These are phyloP conservation scores for Rhodocollybia butyracea DNA, from an alignment of 768 basidiomycete genomes.

Conservation along the genomic window DNA sequence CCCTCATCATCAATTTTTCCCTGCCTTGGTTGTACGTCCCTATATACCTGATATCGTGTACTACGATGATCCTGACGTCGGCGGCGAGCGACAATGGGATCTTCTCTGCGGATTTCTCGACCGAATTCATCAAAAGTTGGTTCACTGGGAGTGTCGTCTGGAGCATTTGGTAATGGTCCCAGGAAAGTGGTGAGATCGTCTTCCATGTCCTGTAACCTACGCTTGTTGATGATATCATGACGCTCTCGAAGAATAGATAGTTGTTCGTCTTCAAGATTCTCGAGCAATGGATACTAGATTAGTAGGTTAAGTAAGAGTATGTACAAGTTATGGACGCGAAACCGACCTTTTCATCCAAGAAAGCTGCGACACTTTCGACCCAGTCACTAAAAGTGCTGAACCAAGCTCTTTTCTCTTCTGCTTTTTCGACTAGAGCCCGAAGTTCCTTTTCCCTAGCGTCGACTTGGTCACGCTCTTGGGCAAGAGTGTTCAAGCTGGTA, in stretches of 20 bases:
- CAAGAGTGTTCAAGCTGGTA: constrained; percentile 50
- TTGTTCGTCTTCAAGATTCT: constrained; percentile 75
- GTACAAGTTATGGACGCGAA: constrained; percentile 1
- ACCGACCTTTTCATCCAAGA: constrained; percentile 82
- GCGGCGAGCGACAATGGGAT: constrained; percentile 41
- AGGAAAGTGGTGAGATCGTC: constrained; percentile 77
- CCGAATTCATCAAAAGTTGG: constrained; percentile 65
- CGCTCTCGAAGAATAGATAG: constrained; percentile 73
- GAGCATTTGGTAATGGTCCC: constrained; percentile 40
- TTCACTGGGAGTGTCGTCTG: constrained; percentile 19
- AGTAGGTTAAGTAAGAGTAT: constrained; percentile 8
- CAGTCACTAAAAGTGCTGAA: constrained; percentile 75
- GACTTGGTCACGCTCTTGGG: constrained; percentile 60
- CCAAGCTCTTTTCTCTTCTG: constrained; percentile 81
- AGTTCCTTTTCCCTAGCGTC: constrained; percentile 70
- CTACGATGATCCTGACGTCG: constrained; percentile 59
- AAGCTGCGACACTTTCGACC: constrained; percentile 80
- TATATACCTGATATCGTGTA: constrained; percentile 31
- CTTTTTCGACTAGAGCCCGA: constrained; percentile 67
- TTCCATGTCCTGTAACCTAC: constrained; percentile 73
- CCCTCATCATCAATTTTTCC: constrained; percentile 61
- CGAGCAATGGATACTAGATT: constrained; percentile 69
- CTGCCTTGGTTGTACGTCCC: constrained; percentile 7
- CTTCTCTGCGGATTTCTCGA: constrained; percentile 43
- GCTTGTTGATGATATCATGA: constrained; percentile 58